phyloP scores from a whole-genome alignment of 805 yeast genomes.

The Kluyveromyces siamensis region DNA sequence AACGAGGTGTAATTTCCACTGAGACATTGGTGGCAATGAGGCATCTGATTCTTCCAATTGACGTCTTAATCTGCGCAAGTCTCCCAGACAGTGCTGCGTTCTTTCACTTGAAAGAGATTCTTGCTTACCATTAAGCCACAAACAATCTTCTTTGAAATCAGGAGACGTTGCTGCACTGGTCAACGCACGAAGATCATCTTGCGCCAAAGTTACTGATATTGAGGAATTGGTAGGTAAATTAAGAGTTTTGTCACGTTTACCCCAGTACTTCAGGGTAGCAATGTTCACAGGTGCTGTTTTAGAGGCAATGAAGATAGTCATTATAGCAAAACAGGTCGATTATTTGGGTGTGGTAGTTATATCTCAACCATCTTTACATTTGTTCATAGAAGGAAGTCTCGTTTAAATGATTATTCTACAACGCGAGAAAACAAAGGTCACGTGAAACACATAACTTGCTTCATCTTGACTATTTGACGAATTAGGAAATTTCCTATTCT shows the following conservation, averaged over 20 bases:
- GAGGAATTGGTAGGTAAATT: constrained; percentile 95
- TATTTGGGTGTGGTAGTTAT: neutral
- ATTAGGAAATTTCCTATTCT: too few relatives aligned
- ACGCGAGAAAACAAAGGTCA: neutral
- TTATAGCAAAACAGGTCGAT: constrained; percentile 9
- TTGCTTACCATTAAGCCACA: constrained; percentile 79
- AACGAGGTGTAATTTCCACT: constrained; percentile 66
- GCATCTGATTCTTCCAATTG: constrained; percentile 48
- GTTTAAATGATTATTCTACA: neutral
- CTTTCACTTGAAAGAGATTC: constrained; percentile 59
- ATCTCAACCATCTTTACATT: too few relatives aligned
- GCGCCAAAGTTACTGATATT: constrained; percentile 88
- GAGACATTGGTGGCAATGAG: constrained; percentile 50
- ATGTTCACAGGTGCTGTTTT: constrained; percentile 96
- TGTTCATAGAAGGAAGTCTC: neutral
- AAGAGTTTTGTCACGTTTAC: constrained; percentile 81
- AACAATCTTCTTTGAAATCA: constrained; percentile 48
- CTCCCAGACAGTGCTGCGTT: constrained; percentile 67
- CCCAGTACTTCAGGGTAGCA: constrained; percentile 98
- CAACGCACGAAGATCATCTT: constrained; percentile 80
- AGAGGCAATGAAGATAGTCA: constrained; percentile 61
- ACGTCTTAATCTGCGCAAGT: constrained; percentile 59
- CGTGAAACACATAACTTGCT: neutral
- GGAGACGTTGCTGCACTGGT: constrained; percentile 76
- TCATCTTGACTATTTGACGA: too few relatives aligned